Percentiles rank a stretch among this genome's conserved stretches.
phyloP scores from a whole-genome alignment of 23 red algal species.

The Gracilaria domingensis region DNA sequence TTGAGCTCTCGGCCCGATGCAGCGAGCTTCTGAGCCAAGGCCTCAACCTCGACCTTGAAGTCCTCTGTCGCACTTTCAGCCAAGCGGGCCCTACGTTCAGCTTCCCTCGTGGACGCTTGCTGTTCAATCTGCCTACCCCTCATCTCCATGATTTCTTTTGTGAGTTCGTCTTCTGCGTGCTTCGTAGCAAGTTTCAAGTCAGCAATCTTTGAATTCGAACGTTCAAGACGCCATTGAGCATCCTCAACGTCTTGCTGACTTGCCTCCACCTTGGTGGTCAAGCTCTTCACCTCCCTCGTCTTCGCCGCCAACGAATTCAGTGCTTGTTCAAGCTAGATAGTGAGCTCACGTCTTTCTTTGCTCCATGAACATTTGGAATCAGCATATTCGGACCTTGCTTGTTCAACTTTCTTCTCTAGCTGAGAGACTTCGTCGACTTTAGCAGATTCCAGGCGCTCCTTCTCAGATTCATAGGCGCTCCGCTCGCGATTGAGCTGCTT shows the following conservation, averaged over 20 bases:
- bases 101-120: constrained; percentile 29
- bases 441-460: constrained; percentile 3
- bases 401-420: constrained; percentile 33
- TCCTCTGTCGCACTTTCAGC: constrained; percentile 35
- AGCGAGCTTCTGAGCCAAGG: constrained; percentile 33
- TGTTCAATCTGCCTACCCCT: constrained; percentile 33
- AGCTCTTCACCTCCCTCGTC: constrained; percentile 48
- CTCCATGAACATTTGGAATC: constrained; percentile 24
- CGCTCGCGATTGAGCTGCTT: constrained; percentile 49
- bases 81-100: constrained; percentile 40
- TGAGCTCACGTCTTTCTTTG: constrained; percentile 41
- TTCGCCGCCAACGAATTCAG: constrained; percentile 38
- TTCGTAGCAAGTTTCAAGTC: constrained; percentile 48
- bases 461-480: constrained; percentile 32
- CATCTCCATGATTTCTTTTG: constrained; percentile 36
- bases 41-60: constrained; percentile 48
- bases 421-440: constrained; percentile 36
- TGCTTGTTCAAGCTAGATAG: constrained; percentile 35
- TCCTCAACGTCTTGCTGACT: constrained; percentile 55
- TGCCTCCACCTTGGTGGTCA: constrained; percentile 43
- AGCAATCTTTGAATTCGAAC: constrained; percentile 45
- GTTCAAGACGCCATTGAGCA: constrained; percentile 60
- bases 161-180: constrained; percentile 42
- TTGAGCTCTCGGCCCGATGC: neutral
- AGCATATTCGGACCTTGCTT: constrained; percentile 23